Base-by-base conservation (phyloP, 805 yeast species). In the Starmerella powellii region DNA sequence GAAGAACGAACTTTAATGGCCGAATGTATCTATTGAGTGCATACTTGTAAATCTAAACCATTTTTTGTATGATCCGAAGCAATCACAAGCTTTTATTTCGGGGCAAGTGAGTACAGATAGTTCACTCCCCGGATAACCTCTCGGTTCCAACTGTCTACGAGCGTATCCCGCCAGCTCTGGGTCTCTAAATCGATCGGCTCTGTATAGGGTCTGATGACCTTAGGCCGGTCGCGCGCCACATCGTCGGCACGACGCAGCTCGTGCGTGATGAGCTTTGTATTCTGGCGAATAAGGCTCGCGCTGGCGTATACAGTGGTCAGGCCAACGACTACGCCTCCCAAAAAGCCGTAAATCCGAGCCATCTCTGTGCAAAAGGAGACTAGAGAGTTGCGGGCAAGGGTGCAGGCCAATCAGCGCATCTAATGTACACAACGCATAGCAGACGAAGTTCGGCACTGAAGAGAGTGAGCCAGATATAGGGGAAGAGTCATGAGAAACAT, bases 141-240 rank as follows among this genome's bases (percentile, higher is more conserved):
- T 34, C 73, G 76, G 56, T 82, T 78, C 94, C 94, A 82, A 32
- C 81, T 67, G 54, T 82, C 93, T 50, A 77, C 80, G 46, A 72
- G 65, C 0, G 86, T 78, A 58, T 83, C 86, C 8, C 54, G 54
- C 26, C 74, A 57, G 10, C 65, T 60, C 24, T 81, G 68, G 23
- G 68, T 63, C 44, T 65, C 60, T 44, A 74, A 74, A 17, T 64
- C 56, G 35, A 65, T 56, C 24, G 70, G 69, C 40, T 68, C 62
- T 21, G 70, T 61, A 48, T 71, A 72, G 27, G 65, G 63, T 26
- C 72, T 65, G 38, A 46, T 48, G 12, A 71, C 60, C 39, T 72
- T 67, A 34, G 77, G 72, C 48, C 74, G 63, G 50, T 74, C 66
- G 37, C 73, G 72, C 40, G 80, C 67, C 34, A 73, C 59, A 26